A percentile compares a stretch with the other conserved stretches of the same genome.
phyloP scores from a whole-genome alignment of 768 basidiomycete species.

The Dacryopinax spathularia region DNA sequence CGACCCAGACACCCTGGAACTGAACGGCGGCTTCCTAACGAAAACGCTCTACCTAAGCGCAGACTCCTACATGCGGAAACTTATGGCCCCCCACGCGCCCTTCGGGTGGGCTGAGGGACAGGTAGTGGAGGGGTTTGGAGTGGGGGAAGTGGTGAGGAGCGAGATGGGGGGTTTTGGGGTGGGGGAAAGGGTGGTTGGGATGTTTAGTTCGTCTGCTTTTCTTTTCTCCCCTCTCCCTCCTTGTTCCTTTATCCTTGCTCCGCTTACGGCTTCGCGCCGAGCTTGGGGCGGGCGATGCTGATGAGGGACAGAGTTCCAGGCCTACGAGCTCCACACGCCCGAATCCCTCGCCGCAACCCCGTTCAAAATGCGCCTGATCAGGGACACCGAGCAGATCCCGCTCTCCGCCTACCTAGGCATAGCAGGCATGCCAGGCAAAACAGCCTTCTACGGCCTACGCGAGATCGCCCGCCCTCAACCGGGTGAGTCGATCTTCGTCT shows the following conservation, averaged over 20 bases:
- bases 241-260: too few relatives aligned
- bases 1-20: not conserved
- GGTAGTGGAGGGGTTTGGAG: not conserved
- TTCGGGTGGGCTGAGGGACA: not conserved
- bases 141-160: too few relatives aligned
- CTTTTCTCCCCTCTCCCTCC: too few relatives aligned
- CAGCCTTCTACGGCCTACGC: not conserved
- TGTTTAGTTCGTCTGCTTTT: too few relatives aligned
- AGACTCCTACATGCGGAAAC: not conserved
- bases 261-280: too few relatives aligned
- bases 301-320: too few relatives aligned
- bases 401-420: not conserved
- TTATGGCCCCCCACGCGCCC: not conserved
- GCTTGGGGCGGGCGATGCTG: too few relatives aligned
- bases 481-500: conserved; percentile 40
- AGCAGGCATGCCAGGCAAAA: not conserved
- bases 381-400: not conserved
- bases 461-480: not conserved
- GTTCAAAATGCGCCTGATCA: not conserved
- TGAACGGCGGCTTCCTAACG: conserved; percentile 3
- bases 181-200: too few relatives aligned
- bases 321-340: too few relatives aligned
- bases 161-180: too few relatives aligned
- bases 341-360: too few relatives aligned
- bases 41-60: not conserved